These are phyloP conservation scores for Beauveria sp. DNA, from an alignment of 2,329 filamentous ascomycete genomes.

Conservation along the genomic window DNA sequence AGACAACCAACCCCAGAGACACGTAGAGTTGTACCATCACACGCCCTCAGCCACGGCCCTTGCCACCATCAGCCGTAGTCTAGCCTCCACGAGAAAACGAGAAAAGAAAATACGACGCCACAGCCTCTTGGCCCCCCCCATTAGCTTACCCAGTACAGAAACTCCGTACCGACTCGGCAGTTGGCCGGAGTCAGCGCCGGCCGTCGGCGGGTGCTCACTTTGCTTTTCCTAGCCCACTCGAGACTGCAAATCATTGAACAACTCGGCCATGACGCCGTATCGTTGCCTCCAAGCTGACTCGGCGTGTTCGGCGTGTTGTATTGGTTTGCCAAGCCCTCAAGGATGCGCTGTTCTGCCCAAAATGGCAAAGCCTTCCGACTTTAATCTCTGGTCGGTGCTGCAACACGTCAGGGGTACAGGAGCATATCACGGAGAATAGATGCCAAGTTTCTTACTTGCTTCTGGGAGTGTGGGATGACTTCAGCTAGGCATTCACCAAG, in stretches of 20 bases:
- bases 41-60: not conserved
- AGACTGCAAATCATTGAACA: not conserved
- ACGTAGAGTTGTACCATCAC: not conserved
- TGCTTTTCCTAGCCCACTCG: not conserved
- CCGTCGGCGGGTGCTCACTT: not conserved
- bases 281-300: not conserved
- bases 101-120: not conserved
- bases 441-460: not conserved
- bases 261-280: not conserved
- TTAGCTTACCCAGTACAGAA: not conserved
- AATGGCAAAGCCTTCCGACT: not conserved
- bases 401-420: not conserved
- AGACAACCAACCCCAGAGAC: no score
- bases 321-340: not conserved
- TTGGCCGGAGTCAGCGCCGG: not conserved
- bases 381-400: not conserved
- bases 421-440: not conserved
- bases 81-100: not conserved
- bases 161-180: no score
- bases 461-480: not conserved
- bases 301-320: not conserved
- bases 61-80: no score
- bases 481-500: not conserved
- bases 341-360: not conserved
- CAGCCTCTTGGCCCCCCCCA: constrained; percentile 1